Evolutionary conservation across 352 stramenopile species (phyloP).

Genomic region (Pythium myriotylum): DNA sequence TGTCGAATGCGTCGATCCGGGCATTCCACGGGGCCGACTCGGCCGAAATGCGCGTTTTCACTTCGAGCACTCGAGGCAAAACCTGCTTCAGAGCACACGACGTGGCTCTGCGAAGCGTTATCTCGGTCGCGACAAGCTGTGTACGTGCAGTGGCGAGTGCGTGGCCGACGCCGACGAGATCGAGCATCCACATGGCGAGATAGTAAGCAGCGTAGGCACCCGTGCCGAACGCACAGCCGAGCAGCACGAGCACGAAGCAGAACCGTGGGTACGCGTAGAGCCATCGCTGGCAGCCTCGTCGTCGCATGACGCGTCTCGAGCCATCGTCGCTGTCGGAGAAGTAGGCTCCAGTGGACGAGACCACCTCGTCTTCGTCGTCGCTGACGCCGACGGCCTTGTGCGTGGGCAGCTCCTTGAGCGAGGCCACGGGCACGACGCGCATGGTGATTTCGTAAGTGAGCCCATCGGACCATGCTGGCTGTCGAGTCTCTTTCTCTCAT

Average conservation of each 20-base stretch:
- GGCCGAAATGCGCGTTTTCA: constrained; percentile 1
- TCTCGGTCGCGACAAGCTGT: constrained; percentile 36
- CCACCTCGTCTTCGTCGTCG: neutral
- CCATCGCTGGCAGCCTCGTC: constrained; percentile 19
- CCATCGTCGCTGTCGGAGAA: neutral
- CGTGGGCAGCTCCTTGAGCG: neutral
- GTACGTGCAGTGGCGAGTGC: constrained; percentile 35
- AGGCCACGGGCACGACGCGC: constrained; percentile 11
- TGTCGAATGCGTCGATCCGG: neutral
- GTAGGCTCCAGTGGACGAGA: constrained; percentile 8
- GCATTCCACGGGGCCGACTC: constrained; percentile 5
- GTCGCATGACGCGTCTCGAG: neutral
- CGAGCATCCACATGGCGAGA: constrained; percentile 37
- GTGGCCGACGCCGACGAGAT: constrained; percentile 27
- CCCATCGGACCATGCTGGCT: neutral
- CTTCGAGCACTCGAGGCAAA: neutral
- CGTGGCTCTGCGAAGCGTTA: constrained; percentile 34
- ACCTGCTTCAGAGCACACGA: constrained; percentile 36
- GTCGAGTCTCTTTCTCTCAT: neutral
- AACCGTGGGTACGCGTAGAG: constrained; percentile 50
- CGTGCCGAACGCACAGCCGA: constrained; percentile 41
- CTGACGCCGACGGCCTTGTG: neutral
- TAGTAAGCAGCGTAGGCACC: constrained; percentile 48
- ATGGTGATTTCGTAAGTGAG: neutral
- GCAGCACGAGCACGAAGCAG: constrained; percentile 55